phyloP scores from a whole-genome alignment of 495 filamentous ascomycete genomes.

The Tuber melanosporum region DNA sequence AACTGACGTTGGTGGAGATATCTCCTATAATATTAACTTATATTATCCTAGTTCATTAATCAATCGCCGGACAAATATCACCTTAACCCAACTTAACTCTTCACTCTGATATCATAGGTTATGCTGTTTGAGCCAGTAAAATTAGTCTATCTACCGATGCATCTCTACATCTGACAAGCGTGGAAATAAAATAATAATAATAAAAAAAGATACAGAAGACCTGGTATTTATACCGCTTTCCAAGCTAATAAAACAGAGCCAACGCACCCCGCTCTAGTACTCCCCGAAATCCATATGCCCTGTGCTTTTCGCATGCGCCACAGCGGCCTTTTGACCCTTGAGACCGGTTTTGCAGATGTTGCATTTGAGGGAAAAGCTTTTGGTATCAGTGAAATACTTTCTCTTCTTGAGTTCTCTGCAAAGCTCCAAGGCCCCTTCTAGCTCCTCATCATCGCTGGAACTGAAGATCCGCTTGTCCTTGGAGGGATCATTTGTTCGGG shows the following conservation, averaged over 20 bases:
- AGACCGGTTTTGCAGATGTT: conserved; percentile 66
- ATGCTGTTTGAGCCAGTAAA: not conserved
- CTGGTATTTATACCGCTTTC: not conserved
- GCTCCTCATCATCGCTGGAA: conserved; percentile 58
- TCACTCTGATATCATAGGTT: not conserved
- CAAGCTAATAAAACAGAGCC: not conserved
- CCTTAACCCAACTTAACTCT: not conserved
- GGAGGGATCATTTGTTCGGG: conserved; percentile 57
- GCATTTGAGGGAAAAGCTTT: conserved; percentile 73
- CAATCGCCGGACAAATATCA: not conserved
- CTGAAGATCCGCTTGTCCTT: conserved; percentile 76
- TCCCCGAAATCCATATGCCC: conserved; percentile 72
- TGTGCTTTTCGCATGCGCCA: conserved; percentile 59
- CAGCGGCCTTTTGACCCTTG: conserved; percentile 65
- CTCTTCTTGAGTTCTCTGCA: conserved; percentile 60
- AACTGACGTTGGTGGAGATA: not conserved
- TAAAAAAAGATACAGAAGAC: not conserved
- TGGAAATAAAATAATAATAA: not conserved
- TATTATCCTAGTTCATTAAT: not conserved
- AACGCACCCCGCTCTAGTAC: conserved; percentile 20
- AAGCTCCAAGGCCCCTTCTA: conserved; percentile 63
- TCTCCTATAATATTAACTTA: too few species aligned
- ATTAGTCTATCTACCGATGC: conserved; percentile 1
- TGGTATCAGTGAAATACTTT: conserved; percentile 89
- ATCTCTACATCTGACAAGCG: not conserved